Base-by-base conservation (phyloP, 176 grass and related monocot genomes). In the Oryza meyeriana region DNA sequence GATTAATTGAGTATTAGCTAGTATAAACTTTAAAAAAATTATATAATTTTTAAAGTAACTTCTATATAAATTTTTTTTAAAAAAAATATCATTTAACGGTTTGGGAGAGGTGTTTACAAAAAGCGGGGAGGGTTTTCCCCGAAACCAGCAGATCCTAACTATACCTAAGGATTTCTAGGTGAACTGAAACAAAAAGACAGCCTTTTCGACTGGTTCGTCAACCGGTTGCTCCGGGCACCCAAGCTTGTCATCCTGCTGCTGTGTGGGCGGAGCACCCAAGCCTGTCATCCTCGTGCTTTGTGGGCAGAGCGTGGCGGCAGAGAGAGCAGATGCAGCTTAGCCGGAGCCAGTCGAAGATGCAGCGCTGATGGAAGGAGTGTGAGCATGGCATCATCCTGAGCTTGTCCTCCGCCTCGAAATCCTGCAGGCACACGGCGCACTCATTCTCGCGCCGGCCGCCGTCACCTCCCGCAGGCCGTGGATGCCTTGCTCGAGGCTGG, bases 301-400 rank as follows among this genome's bases (percentile, higher is more conserved):
- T 55, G 50, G 50, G 50, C 50, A 55, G 20, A 0, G 18, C 9
- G 17, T 55, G 50, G 50, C 31, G n/a, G 42, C 61, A 75, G 24
- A 66, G 61, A 6, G 61, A 61, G 39, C 59, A 66, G 16, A 66
- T 4, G 5, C 71, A 1, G 61, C 61, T 75, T 31, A 57, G 30
- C 1, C 16, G 17, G 44, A 76, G 72, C 81, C 81, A 68, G 17
- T 58, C 26, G 16, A 76, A 34, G 81, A 84, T 68, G 12, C 71
- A 84, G 0, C 32, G 0, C 30, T 75, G n/a, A 10, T 75, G 71
- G 61, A 83, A 68, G 3, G 5, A 30, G 57, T 71, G 36, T 9
- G 28, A 3, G 80, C 80, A 64, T 0, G 57, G 69, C 80, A 82
- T 82, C 79, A 22, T 82, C 68, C 36, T 31, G 5, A 72, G 18